phyloP scores from a whole-genome alignment of 495 filamentous ascomycete genomes.

The Friedmanniomyces simplex region DNA sequence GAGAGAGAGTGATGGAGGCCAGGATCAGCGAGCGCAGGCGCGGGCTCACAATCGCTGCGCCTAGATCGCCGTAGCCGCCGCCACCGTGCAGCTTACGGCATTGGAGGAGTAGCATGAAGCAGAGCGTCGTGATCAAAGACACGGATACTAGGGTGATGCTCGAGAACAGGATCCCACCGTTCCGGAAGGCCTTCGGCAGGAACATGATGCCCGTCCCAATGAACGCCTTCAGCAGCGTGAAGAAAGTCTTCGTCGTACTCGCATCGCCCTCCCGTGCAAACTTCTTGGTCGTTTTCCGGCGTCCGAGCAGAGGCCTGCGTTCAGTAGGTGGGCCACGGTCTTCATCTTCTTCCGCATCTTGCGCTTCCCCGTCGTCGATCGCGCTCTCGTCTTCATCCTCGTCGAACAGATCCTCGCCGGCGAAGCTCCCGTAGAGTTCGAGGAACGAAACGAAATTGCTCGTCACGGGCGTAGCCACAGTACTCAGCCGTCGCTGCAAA shows the following conservation, averaged over 20 bases:
- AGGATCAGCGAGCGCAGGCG: constrained; percentile 45
- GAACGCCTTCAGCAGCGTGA: constrained; percentile 57
- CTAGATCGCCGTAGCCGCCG: constrained; percentile 54
- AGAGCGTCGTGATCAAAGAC: constrained; percentile 45
- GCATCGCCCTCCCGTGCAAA: constrained; percentile 42
- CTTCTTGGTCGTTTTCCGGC: constrained; percentile 36
- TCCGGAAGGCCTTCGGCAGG: constrained; percentile 56
- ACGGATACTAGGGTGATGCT: constrained; percentile 47
- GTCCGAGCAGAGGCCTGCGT: constrained; percentile 43
- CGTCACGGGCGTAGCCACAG: constrained; percentile 42
- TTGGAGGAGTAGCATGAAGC: constrained; percentile 52
- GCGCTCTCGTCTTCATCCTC: constrained; percentile 39
- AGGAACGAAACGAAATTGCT: constrained; percentile 60
- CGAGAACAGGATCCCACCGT: constrained; percentile 58
- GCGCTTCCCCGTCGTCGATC: constrained; percentile 29
- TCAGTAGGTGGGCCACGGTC: constrained; percentile 26
- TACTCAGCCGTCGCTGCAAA: constrained; percentile 28
- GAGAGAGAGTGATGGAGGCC: constrained; percentile 51
- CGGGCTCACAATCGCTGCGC: constrained; percentile 42
- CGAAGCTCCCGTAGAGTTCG: constrained; percentile 59
- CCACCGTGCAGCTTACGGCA: constrained; percentile 42
- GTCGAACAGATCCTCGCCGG: constrained; percentile 59
- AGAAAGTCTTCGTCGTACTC: constrained; percentile 52
- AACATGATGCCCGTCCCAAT: constrained; percentile 61
- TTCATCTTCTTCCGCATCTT: constrained; percentile 25